phyloP scores from a whole-genome alignment of 768 basidiomycete species.

The Leccinum subgranulosum region DNA sequence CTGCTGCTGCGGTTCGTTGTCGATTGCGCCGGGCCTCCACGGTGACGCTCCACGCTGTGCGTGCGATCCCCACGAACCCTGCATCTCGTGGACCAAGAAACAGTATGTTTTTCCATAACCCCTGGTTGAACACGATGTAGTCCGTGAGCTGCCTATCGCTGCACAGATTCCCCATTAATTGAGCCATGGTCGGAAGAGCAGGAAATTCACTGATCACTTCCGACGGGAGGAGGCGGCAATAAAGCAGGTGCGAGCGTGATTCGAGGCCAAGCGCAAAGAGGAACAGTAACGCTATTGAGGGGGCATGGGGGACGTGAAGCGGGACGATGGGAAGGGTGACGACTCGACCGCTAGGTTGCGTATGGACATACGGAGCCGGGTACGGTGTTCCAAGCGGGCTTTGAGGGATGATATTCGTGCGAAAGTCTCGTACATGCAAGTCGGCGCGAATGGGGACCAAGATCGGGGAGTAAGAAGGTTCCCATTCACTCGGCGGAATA shows the following conservation, averaged over 20 bases:
- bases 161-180: slow-evolving; percentile 42
- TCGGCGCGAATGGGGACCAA: slow-evolving; percentile 53
- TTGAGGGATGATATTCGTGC: slow-evolving; percentile 34
- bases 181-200: slow-evolving; percentile 55
- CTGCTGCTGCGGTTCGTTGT: slow-evolving; percentile 13
- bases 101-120: slow-evolving; percentile 66
- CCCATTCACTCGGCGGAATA: slow-evolving; percentile 28
- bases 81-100: slow-evolving; percentile 47
- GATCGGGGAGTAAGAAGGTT: slow-evolving; percentile 35
- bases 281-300: slow-evolving; percentile 54
- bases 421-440: slow-evolving; percentile 41
- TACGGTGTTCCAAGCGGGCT: slow-evolving; percentile 32
- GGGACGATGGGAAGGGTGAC: slow-evolving; percentile 53
- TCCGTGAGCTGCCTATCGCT: slow-evolving; percentile 34
- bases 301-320: slow-evolving; percentile 47
- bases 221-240: slow-evolving; percentile 51
- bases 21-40: slow-evolving; percentile 52
- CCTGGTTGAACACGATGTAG: slow-evolving; percentile 44
- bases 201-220: slow-evolving; percentile 56
- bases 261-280: slow-evolving; percentile 58
- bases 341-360: slow-evolving; percentile 22
- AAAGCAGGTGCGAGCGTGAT: slow-evolving; percentile 43
- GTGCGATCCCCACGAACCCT: slow-evolving; percentile 45
- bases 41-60: slow-evolving; percentile 71
- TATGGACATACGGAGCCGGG: slow-evolving; percentile 29